Evolutionary conservation across 768 basidiomycete species (phyloP), one percentile per base, ranked within the genome.

Genomic region (Leccinum pellstonianum): DNA sequence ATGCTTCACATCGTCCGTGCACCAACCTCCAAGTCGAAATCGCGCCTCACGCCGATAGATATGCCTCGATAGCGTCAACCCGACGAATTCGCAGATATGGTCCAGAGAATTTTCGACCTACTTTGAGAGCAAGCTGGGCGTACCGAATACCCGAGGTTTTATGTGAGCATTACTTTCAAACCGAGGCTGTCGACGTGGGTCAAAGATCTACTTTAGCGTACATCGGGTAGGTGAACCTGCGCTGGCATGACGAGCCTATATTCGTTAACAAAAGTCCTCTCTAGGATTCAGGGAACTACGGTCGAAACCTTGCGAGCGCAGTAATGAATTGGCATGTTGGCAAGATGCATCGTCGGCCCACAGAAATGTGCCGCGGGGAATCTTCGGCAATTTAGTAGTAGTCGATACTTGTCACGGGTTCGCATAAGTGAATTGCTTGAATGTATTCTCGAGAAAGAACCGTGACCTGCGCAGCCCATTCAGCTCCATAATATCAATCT

Each of bases 131-230:
- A 83, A 84, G 58, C 73, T 90, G 3, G 80, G 80, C 7, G 70
- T 82, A n/a, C 70, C 74, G 0, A 78, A 73, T 1, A 73, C 83
- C 62, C 80, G 86, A 51, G 86, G 85, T 52, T 88, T 88, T 64
- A 83, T 90, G 84, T 84, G 49, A 60, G 69, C 9, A n/a, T 57
- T n/a, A 3, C 10, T 17, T 38, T 17, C 15, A 14, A 4, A 35
- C 41, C 4, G 25, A n/a, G 25, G 10, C 21, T 14, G 15, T 46
- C 48, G 14, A 6, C 1, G 21, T 19, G 8, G 55, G 10, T 43
- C 14, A 47, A 33, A 15, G 33, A 2, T 43, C 38, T 33, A 2
- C 17, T 38, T 6, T 38, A 2, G 67, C 49, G 52, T 69, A 66
- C 59, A 38, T 71, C 11, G 62, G 69, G 72, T 71, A 64, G 48